Percentiles rank a stretch among this genome's conserved stretches.
Conservation (phyloP, 768 basidiomycete species). For the Leucosporidium scottii region DNA sequence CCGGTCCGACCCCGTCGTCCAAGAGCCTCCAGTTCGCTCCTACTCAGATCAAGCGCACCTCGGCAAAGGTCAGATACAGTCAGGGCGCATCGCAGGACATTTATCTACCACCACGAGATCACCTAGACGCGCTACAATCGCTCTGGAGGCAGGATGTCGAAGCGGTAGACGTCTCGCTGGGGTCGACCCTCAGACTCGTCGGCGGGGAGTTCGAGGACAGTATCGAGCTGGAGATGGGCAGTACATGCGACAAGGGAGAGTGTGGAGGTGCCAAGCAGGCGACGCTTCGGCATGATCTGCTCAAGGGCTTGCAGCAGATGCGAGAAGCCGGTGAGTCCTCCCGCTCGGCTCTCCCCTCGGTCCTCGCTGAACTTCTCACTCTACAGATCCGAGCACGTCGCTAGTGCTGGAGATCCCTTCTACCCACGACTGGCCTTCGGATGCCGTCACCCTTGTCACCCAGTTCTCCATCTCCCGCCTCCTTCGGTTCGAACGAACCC, state of each 20-base stretch:
- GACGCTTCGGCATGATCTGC: not conserved
- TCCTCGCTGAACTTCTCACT: not conserved
- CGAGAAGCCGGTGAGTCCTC: not conserved
- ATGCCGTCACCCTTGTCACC: conserved; percentile 17
- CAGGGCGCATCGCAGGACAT: conserved; percentile 7
- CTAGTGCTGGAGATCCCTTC: not conserved
- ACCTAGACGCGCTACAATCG: not conserved
- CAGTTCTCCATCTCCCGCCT: conserved; percentile 19
- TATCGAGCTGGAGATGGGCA: not conserved
- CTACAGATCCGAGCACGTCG: not conserved
- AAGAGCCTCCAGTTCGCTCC: conserved; percentile 1
- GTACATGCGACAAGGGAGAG: not conserved
- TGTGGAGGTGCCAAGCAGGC: not conserved
- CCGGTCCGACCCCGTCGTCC: not conserved
- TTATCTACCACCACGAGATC: not conserved
- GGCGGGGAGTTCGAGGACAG: no score
- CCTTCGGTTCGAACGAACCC: conserved; percentile 12
- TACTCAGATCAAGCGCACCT: not conserved
- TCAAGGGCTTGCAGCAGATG: conserved; percentile 4
- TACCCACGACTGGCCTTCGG: accelerated
- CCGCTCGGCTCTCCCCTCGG: not conserved
- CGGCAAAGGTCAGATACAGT: conserved; percentile 6
- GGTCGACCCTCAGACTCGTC: not conserved
- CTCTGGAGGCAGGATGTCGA: conserved; percentile 4
- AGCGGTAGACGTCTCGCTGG: conserved; percentile 6